Evolutionary conservation across 31 red algal species (phyloP).

Genomic region (Odonthalia washingtoniensis): DNA sequence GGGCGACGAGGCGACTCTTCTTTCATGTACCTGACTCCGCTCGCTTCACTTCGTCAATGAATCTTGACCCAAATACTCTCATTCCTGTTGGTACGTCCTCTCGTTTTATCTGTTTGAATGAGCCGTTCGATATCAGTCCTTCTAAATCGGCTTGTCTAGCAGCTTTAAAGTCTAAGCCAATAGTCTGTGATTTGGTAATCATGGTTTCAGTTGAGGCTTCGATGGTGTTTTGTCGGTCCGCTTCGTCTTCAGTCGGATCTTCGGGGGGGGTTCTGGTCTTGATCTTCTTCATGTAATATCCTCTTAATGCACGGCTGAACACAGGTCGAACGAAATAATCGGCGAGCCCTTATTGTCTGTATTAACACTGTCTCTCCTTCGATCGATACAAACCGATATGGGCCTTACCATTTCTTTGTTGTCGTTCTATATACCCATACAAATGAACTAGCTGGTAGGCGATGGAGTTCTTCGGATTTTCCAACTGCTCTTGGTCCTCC

Average conservation of each 20-base stretch:
- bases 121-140: constrained; percentile 15
- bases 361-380: constrained; percentile 54
- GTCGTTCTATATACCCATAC: constrained; percentile 26
- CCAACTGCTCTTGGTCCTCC: background rate
- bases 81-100: no score
- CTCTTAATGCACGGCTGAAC: constrained; percentile 1
- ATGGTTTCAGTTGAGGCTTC: no score
- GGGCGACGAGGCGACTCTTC: no score
- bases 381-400: constrained; percentile 34
- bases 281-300: background rate
- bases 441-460: constrained; percentile 10
- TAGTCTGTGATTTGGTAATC: no score
- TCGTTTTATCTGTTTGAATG: constrained; percentile 39
- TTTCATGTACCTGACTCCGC: no score
- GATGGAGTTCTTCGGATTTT: background rate
- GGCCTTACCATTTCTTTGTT: background rate
- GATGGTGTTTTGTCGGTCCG: no score
- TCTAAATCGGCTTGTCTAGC: constrained; percentile 29
- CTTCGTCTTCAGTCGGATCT: no score
- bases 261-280: no score
- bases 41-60: no score
- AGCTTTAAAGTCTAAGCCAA: background rate
- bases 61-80: no score
- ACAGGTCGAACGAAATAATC: constrained; percentile 21
- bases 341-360: background rate